Conservation (phyloP, 2,329 filamentous ascomycete species). For the Chalara sp. region DNA sequence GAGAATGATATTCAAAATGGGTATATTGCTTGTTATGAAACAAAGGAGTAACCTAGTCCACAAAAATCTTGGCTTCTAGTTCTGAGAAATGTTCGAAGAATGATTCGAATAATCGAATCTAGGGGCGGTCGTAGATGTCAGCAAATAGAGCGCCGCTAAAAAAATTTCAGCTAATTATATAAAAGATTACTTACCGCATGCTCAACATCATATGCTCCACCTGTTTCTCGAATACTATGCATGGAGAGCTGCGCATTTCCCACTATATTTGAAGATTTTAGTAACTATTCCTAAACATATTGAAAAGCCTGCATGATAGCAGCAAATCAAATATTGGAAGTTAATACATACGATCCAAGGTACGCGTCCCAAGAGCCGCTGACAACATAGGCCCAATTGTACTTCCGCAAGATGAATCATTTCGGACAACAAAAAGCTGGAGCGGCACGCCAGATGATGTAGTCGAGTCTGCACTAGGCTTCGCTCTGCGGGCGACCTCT, state of each 20-base stretch:
- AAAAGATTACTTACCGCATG: slow-evolving; percentile 58
- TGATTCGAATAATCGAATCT: slow-evolving; percentile 76
- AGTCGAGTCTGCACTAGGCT: slow-evolving; percentile 36
- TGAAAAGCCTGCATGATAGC: slow-evolving; percentile 78
- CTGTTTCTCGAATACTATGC: slow-evolving; percentile 94
- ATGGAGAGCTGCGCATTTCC: slow-evolving; percentile 90
- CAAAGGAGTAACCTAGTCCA: slow-evolving; percentile 51
- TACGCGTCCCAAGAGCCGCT: slow-evolving; percentile 78
- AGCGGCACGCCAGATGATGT: slow-evolving; percentile 70
- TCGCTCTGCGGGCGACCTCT: slow-evolving; percentile 65
- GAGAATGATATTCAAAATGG: no score
- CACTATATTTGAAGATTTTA: background rate
- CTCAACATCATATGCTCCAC: slow-evolving; percentile 78
- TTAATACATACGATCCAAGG: slow-evolving; percentile 53
- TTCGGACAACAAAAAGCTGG: slow-evolving; percentile 92
- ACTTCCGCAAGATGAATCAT: slow-evolving; percentile 89
- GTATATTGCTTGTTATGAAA: no score
- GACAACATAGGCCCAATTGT: slow-evolving; percentile 97
- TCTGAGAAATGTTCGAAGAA: slow-evolving; percentile 84
- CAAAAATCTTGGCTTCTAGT: slow-evolving; percentile 73
- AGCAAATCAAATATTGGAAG: slow-evolving; percentile 66
- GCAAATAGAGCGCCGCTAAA: slow-evolving; percentile 36
- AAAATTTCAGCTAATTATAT: slow-evolving; percentile 64
- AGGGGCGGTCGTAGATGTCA: slow-evolving; percentile 64
- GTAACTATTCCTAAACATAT: slow-evolving; percentile 29